Evolutionary conservation across 2,329 filamentous ascomycete species (phyloP).

Genomic region (Fusarium miscanthi): DNA sequence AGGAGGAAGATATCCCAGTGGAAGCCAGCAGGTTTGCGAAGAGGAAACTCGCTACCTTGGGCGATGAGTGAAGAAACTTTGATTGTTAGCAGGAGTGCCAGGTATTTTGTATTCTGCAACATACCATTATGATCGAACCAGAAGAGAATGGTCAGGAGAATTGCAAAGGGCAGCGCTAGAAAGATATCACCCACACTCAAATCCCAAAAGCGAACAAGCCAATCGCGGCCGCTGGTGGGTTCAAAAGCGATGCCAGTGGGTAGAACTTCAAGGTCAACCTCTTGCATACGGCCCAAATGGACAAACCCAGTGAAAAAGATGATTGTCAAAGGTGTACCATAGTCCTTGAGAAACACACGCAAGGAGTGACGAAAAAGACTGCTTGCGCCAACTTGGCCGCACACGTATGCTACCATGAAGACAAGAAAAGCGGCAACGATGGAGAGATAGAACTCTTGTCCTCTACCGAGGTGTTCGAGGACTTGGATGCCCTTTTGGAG

Average conservation of each 20-base stretch:
- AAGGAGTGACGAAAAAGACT: conserved; percentile 79
- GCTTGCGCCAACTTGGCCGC: conserved; percentile 76
- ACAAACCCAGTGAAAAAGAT: conserved; percentile 93
- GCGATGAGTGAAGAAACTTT: conserved; percentile 81
- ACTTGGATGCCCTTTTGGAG: conserved; percentile 92
- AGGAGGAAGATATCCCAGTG: conserved; percentile 89
- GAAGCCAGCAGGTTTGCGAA: conserved; percentile 83
- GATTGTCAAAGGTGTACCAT: conserved; percentile 84
- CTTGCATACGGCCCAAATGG: conserved; percentile 84
- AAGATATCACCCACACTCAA: conserved; percentile 79
- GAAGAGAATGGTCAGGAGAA: conserved; percentile 85
- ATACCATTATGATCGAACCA: conserved; percentile 90
- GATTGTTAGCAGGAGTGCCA: neutral
- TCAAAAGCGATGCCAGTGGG: conserved; percentile 83
- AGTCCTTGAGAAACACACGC: conserved; percentile 87
- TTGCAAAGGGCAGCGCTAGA: conserved; percentile 85
- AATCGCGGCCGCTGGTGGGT: conserved; percentile 77
- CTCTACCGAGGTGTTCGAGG: conserved; percentile 76
- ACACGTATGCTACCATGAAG: conserved; percentile 79
- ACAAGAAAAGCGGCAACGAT: conserved; percentile 81
- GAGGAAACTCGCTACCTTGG: conserved; percentile 84
- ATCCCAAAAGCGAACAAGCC: conserved; percentile 87
- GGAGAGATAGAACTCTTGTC: conserved; percentile 79
- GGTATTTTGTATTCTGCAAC: conserved; percentile 24
- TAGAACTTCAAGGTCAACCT: conserved; percentile 74